phyloP scores from a whole-genome alignment of 805 yeast species.

The Jamesozyma jinghongensis region DNA sequence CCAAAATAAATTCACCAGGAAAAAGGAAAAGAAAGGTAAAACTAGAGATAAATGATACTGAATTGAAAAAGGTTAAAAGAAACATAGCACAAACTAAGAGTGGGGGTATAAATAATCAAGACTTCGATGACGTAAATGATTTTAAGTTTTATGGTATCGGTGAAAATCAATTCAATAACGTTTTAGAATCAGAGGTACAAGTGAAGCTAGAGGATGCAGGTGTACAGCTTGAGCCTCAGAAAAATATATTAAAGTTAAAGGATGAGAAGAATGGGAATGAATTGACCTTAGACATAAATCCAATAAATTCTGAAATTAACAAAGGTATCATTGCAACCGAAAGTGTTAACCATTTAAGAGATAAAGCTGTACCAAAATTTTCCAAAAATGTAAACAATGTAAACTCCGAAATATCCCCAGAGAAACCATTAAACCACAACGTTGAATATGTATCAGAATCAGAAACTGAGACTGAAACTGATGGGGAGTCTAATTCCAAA shows the following conservation, averaged over 20 bases:
- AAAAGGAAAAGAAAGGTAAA: conserved; percentile 5
- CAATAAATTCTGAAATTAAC: too few species aligned
- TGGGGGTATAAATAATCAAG: too few species aligned
- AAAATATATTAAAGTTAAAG: too few species aligned
- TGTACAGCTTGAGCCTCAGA: not conserved
- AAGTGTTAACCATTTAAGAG: too few species aligned
- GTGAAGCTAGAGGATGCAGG: not conserved
- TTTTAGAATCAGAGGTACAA: not conserved
- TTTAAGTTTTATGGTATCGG: conserved; percentile 19
- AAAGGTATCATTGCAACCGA: too few species aligned
- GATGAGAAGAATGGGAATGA: too few species aligned
- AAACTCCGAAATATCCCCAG: too few species aligned
- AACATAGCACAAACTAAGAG: not conserved
- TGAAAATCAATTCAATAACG: not conserved
- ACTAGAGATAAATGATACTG: not conserved
- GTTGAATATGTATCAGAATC: conserved; percentile 1
- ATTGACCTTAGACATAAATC: too few species aligned
- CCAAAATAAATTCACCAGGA: conserved; percentile 20
- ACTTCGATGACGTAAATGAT: conserved; percentile 13
- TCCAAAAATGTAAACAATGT: too few species aligned
- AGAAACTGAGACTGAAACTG: conserved; percentile 8
- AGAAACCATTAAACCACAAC: not conserved
- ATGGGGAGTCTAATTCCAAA: not conserved
- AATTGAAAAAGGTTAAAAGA: conserved; percentile 3
- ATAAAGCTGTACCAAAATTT: too few species aligned